A percentile compares a stretch with the other conserved stretches of the same genome.
Evolutionary conservation across 2,329 filamentous ascomycete species (phyloP).

Genomic region (Xylariaceae sp.): DNA sequence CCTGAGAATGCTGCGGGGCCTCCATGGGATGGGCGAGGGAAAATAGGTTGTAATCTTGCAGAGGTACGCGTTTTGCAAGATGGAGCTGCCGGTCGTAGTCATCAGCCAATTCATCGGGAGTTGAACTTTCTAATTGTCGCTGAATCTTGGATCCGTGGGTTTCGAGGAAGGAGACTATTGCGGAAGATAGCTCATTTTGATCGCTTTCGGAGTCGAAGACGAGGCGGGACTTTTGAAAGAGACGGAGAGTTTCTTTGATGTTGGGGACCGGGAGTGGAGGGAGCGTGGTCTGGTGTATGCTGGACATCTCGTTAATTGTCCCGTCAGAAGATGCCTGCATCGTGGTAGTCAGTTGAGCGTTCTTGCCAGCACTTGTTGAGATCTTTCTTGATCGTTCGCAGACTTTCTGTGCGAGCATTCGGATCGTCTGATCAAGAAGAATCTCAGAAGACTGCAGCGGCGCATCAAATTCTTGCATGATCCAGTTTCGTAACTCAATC

Average conservation of each 20-base stretch:
- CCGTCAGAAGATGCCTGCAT: neutral
- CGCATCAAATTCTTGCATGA: neutral
- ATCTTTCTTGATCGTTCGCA: neutral
- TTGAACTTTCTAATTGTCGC: constrained; percentile 1
- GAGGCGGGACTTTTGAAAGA: constrained; percentile 11
- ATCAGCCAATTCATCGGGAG: constrained; percentile 3
- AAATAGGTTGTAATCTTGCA: constrained; percentile 13
- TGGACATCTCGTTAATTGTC: neutral
- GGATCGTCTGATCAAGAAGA: neutral
- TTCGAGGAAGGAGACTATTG: constrained; percentile 5
- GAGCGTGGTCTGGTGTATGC: neutral
- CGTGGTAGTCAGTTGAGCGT: neutral
- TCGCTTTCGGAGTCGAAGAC: constrained; percentile 10
- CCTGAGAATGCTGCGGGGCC: constrained; percentile 12
- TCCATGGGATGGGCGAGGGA: constrained; percentile 11
- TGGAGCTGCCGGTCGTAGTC: constrained; percentile 16
- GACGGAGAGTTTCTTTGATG: constrained; percentile 7
- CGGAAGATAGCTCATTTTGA: neutral
- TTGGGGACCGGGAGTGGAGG: neutral
- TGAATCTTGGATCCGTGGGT: constrained; percentile 5
- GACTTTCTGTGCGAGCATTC: neutral
- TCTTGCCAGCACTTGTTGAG: neutral
- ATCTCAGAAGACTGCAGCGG: neutral
- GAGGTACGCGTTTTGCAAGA: constrained; percentile 14
- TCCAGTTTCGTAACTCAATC: neutral